Base-by-base conservation (phyloP, 768 basidiomycete species). In the Mrakia gelida region DNA sequence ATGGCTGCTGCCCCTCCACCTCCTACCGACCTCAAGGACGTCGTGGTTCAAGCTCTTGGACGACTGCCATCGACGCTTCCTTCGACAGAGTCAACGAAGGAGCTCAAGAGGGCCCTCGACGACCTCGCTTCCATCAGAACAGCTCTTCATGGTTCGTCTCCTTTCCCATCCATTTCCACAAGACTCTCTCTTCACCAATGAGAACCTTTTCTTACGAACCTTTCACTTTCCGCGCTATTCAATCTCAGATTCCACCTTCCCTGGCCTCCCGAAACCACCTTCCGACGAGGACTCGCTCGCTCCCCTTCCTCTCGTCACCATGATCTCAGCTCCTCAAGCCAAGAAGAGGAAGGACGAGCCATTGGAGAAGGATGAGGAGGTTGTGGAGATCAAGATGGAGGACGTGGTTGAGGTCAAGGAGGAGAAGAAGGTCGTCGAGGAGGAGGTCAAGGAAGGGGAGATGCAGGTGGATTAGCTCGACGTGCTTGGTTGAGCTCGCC, bases 361-460 rank as follows among this genome's bases (percentile, higher is more conserved):
- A 15, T 10, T n/a, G 52, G 34, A 28, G 76, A 1, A 61, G 71
- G 23, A 67, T 26, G 15, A 73, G 67, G 2, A 32, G 30, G 79
- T 75, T 23, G 62, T 38, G 32, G 78, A 75, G 52, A 56, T 18
- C 79, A 38, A 13, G 84, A 83, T 30, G 49, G 49, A 52, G 15
- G 49, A 52, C 2, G 49, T 52, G 18, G 70, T 77, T 1, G 32
- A 71, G 45, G 72, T 75, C 62, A 76, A 79, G 70, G 86, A 13
- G 59, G 76, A 71, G 54, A 26, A 23, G 49, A 15, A 52, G 3
- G 45, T 18, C 71, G 28, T 28, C 45, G 32, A 45, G 23, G 71
- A 21, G 34, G 49, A 72, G 43, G 70, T 28, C 16, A 13, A 52
- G 45, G 45, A 72, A 30, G 71, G 71, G 45, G 71, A 49, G 45